phyloP scores from a whole-genome alignment of 169 alveolate species.

The Eimeria brunetti region DNA sequence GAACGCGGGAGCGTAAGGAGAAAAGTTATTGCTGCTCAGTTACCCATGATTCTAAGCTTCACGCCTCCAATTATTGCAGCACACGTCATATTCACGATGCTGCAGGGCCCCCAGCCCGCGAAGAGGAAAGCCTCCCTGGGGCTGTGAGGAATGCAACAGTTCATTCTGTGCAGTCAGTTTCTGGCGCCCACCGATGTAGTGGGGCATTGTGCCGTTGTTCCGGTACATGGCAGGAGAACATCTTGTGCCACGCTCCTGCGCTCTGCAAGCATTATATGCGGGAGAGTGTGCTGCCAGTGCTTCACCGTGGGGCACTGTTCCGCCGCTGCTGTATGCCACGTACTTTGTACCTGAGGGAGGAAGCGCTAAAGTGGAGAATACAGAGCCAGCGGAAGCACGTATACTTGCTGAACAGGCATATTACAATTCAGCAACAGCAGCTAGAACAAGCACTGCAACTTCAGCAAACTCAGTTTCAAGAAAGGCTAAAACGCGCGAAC shows the following conservation, averaged over 20 bases:
- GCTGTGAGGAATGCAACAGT: not conserved
- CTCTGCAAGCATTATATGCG: not conserved
- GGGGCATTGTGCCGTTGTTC: not conserved
- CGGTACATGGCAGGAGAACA: not conserved
- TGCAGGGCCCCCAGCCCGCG: not conserved
- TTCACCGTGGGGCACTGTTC: not conserved
- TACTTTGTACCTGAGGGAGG: not conserved
- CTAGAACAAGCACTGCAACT: conserved; percentile 14
- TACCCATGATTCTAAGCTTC: not conserved
- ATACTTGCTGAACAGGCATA: conserved; percentile 16
- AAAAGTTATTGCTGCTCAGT: not conserved
- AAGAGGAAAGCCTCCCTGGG: not conserved
- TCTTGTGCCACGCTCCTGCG: not conserved
- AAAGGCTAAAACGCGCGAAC: not conserved
- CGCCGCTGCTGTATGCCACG: not conserved
- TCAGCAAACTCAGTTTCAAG: conserved; percentile 37
- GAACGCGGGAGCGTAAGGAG: not conserved
- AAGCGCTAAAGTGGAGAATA: not conserved
- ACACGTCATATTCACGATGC: not conserved
- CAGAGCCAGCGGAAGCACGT: conserved; percentile 41
- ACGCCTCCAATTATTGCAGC: not conserved
- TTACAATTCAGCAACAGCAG: conserved; percentile 55
- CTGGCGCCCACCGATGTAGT: not conserved
- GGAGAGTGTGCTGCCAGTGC: not conserved
- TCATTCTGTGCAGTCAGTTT: not conserved